A percentile compares a stretch with the other conserved stretches of the same genome.
Evolutionary conservation across 495 filamentous ascomycete species (phyloP).

Genomic region (Aspergillus cavernicola): DNA sequence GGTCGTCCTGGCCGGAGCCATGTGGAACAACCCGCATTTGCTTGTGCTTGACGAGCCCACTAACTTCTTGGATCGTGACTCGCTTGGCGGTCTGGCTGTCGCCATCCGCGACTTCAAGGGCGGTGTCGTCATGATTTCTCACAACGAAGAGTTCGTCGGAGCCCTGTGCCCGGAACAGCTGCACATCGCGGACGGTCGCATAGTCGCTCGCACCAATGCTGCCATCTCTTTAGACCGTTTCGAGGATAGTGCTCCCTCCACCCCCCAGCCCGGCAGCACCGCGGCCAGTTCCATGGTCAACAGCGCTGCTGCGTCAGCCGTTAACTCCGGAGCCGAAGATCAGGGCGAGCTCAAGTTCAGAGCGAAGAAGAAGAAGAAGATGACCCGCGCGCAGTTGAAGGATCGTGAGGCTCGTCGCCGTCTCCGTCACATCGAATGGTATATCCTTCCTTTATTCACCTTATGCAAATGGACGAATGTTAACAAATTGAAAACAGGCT

Average conservation of each 20-base stretch:
- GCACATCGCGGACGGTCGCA: constrained; percentile 82
- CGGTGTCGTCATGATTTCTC: constrained; percentile 97
- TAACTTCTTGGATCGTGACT: constrained; percentile 98
- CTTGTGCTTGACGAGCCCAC: constrained; percentile 98
- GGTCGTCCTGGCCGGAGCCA: constrained; percentile 93
- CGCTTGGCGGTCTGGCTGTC: constrained; percentile 88
- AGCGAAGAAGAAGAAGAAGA: constrained; percentile 97
- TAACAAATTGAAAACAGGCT: constrained; percentile 30
- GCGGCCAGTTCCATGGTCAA: constrained; percentile 52
- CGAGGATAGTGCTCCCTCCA: constrained; percentile 71
- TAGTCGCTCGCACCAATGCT: constrained; percentile 75
- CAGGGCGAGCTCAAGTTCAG: constrained; percentile 82
- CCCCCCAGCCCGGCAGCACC: constrained; percentile 51
- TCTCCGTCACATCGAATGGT: constrained; percentile 94
- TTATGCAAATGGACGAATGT: background rate
- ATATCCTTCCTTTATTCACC: constrained; percentile 2
- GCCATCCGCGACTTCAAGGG: constrained; percentile 97
- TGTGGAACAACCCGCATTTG: constrained; percentile 99
- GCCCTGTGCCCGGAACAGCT: constrained; percentile 92
- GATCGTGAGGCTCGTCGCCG: constrained; percentile 83
- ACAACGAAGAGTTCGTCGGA: constrained; percentile 98
- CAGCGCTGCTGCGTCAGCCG: constrained; percentile 65
- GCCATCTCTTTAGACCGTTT: constrained; percentile 76
- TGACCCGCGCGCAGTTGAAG: constrained; percentile 93
- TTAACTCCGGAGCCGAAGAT: constrained; percentile 82